A percentile compares a stretch with the other conserved stretches of the same genome.
phyloP scores from a whole-genome alignment of 495 filamentous ascomycete species.

The Xylaria telfairii region DNA sequence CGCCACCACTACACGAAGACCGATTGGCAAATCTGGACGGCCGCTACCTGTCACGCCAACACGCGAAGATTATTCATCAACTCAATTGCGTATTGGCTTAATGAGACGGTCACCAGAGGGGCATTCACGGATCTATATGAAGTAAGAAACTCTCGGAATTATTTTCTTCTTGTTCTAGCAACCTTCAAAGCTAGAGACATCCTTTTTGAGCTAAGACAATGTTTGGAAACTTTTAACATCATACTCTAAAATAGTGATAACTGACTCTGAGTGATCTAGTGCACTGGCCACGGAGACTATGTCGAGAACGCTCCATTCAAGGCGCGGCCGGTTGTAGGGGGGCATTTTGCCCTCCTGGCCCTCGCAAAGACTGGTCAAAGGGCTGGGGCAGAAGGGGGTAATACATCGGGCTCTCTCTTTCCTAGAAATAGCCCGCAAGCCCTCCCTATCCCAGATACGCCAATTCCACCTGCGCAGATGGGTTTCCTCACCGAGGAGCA shows the following conservation, averaged over 20 bases:
- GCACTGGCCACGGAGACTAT: conserved; percentile 46
- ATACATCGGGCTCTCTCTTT: conserved; percentile 47
- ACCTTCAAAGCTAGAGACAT: no score
- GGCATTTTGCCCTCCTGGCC: conserved; percentile 56
- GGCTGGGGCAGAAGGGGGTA: conserved; percentile 51
- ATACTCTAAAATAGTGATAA: no score
- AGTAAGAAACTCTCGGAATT: no score
- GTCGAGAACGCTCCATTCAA: conserved; percentile 39
- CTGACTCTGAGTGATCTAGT: no score
- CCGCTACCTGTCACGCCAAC: conserved; percentile 62
- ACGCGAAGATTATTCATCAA: conserved; percentile 67
- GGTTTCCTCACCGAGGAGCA: not conserved
- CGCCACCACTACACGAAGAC: conserved; percentile 77
- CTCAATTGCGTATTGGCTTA: conserved; percentile 73
- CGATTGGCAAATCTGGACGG: conserved; percentile 81
- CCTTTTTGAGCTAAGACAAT: no score
- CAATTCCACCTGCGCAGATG: not conserved
- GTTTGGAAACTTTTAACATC: no score
- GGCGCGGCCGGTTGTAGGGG: conserved; percentile 63
- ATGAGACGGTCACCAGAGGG: conserved; percentile 62
- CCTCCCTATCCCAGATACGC: not conserved
- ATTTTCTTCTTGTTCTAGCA: no score
- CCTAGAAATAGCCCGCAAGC: conserved; percentile 23
- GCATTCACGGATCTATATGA: conserved; percentile 46
- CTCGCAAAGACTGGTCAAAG: conserved; percentile 65